Base-by-base conservation (phyloP, 306 rosid species). In the Dryas octopetala region DNA sequence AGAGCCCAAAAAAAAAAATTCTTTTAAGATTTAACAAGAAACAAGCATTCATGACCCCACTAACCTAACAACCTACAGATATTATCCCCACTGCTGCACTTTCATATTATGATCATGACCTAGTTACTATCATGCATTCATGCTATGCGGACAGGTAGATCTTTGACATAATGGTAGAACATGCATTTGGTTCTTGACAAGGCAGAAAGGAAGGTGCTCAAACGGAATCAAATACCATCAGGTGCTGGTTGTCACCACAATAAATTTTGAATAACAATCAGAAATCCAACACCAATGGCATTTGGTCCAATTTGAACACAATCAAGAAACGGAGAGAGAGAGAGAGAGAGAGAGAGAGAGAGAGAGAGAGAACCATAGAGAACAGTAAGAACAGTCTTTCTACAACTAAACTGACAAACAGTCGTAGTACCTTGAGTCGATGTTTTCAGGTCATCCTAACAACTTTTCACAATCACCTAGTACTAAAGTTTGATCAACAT, bases 381-480 rank as follows among this genome's bases (percentile, higher is more conserved):
- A 80, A 75, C 66, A 79, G 76, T 66, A 84, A 78, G 69, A 80
- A 85, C 62, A 84, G 84, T 54, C 28, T 83, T 88, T 85, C 89
- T 86, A 86, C 86, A 90, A 77, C 92, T 85, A 86, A 87, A 86
- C 87, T 78, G 81, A 85, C 83, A 68, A 67, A 80, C 87, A 87
- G 78, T 80, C 84, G 83, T 68, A 79, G 89, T 76, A 60, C 77
- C 75, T 64, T 62, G 66, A 64, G 85, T 80, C 77, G 84, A 86
- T 83, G 89, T 83, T 85, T 85, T 86, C 80, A 54, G 89, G 92
- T 85, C 88, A 85, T 92, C 98, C 99, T 90, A 93, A 84, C 85
- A 88, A 86, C 97, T 82, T 90, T 90, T 93, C 96, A 90, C 91
- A 88, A 81, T 86, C 92, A 89, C 89, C 97, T 91, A 91, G 83